Base-by-base conservation (phyloP, 208 protist species). In the Spongospora subterranea region DNA sequence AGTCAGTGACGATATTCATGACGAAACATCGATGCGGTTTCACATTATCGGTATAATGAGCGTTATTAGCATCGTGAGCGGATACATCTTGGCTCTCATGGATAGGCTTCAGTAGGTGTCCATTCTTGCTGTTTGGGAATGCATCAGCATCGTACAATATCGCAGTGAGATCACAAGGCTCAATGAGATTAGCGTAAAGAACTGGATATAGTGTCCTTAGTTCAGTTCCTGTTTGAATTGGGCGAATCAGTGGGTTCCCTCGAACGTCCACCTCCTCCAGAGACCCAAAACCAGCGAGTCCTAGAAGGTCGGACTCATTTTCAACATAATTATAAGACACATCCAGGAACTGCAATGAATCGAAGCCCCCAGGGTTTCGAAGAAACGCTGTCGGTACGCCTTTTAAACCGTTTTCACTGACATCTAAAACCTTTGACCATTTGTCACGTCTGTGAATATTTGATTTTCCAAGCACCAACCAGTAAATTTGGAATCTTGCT, bases 361-460 rank as follows among this genome's bases (percentile, higher is more conserved):
- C 11, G 71, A 82, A 82, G 17, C 71, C 71, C 6, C n/a, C n/a
- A 6, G n/a, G 11, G n/a, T 6, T n/a, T 17, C 71, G n/a, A 43
- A 82, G n/a, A 43, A 82, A 82, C 6, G 71, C n/a, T 6, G 71
- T 40, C 71, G 71, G 71, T 82, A 82, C n/a, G 6, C 35, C 40
- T 43, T 35, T 6, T 43, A 82, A 43, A 82, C 17, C 71, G 35
- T 82, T 82, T n/a, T 82, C 71, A n/a, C 71, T 82, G 71, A 82
- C 35, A 82, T 82, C 71, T 43, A 82, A 43, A 13, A 82, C 71
- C 71, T 82, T 20, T 20, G 71, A n/a, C 71, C 11, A 43, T 6
- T 40, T 43, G 6, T 40, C 6, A 6, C 6, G n/a, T 35, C 71
- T 45, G 6, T n/a, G 35, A 82, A 43, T 6, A 82, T 13, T 6